Percentiles rank a stretch among this genome's conserved stretches.
These are phyloP conservation scores for Acanthamoeba quina DNA, from an alignment of 208 protist species.

Conservation along the genomic window DNA sequence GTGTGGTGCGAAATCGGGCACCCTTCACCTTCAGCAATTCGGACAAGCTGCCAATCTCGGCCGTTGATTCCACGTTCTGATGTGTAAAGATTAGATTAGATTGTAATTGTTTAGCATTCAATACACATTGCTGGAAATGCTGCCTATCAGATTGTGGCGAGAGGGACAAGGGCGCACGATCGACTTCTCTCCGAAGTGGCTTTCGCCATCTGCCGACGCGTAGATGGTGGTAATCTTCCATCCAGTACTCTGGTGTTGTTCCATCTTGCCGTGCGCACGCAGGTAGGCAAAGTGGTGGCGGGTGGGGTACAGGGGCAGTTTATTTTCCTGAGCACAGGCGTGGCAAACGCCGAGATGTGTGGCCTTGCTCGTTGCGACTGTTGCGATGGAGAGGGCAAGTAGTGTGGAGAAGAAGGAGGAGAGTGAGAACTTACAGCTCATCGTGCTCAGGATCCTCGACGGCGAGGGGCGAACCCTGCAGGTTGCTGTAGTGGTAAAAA, in stretches of 20 bases:
- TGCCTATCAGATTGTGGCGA: background rate
- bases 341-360: too few species aligned
- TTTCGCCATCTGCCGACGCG: constrained; percentile 8
- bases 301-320: background rate
- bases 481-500: background rate
- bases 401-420: background rate
- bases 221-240: constrained; percentile 50
- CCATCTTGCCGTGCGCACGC: background rate
- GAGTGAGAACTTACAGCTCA: constrained; percentile 54
- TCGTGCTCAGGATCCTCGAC: constrained; percentile 33
- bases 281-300: background rate
- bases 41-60: constrained; percentile 12
- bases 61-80: background rate
- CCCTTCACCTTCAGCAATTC: constrained; percentile 17
- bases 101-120: background rate
- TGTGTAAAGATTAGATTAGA: background rate
- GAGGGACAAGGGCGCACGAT: background rate
- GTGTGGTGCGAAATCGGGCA: constrained; percentile 11
- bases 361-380: too few species aligned
- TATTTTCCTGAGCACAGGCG: background rate
- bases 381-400: background rate
- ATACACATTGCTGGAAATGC: background rate
- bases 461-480: background rate
- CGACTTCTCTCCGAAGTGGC: constrained; percentile 12
- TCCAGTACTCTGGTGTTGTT: background rate